Conservation (phyloP, 371 early-diverging fungal species). For the Lichtheimia ramosa region DNA sequence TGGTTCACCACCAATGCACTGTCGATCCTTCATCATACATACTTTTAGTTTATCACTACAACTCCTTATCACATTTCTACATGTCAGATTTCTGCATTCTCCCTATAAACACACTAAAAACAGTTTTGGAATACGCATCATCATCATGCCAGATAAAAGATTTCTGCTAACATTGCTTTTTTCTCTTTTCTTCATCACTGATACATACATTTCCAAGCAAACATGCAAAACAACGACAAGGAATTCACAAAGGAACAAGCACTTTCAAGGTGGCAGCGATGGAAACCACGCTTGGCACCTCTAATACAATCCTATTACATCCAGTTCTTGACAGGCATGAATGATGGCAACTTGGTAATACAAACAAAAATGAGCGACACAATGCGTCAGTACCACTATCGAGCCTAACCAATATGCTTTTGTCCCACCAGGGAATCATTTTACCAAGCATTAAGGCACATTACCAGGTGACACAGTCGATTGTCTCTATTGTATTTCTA, state of each 20-base stretch:
- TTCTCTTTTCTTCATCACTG: no score
- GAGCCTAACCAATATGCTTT: neutral
- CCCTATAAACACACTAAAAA: no score
- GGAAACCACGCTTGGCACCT: constrained; percentile 8
- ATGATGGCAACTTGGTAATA: constrained; percentile 21
- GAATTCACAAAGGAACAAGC: neutral
- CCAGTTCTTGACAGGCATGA: constrained; percentile 20
- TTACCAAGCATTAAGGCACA: constrained; percentile 20
- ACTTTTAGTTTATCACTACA: no score
- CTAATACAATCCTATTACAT: constrained; percentile 19
- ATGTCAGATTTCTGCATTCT: no score
- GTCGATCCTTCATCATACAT: no score
- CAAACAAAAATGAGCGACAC: neutral
- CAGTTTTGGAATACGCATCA: no score
- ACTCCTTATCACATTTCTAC: no score
- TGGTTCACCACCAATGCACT: no score
- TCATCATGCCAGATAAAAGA: no score
- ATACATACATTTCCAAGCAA: no score
- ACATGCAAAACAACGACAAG: no score
- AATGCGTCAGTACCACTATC: neutral
- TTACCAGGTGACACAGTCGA: constrained; percentile 16
- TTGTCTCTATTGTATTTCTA: constrained; percentile 22
- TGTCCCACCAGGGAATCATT: constrained; percentile 17
- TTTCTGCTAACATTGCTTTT: no score
- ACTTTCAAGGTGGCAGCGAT: neutral